These are phyloP conservation scores for Xylariaceae sp. DNA, from an alignment of 2,329 filamentous ascomycete genomes.

Conservation along the genomic window DNA sequence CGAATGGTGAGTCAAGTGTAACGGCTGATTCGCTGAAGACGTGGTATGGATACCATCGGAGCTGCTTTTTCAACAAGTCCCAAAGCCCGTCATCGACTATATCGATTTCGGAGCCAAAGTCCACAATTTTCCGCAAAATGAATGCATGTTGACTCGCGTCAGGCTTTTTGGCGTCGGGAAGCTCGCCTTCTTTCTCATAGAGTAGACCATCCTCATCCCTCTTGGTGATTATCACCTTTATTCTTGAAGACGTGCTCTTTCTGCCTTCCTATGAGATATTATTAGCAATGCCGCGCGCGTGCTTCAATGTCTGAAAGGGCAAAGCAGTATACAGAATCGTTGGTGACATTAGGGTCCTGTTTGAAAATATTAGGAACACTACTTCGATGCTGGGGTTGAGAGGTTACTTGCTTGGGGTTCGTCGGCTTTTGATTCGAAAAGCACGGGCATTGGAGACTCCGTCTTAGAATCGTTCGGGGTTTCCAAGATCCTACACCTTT, in stretches of 20 bases:
- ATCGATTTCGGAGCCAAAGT: neutral
- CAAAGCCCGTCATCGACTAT: neutral
- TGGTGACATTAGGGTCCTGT: neutral
- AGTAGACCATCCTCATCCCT: neutral
- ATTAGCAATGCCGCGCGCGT: neutral
- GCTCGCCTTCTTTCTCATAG: neutral
- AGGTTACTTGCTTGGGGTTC: neutral
- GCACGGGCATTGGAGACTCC: neutral
- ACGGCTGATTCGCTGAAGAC: neutral
- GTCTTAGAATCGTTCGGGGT: neutral
- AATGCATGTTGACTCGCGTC: constrained; percentile 1
- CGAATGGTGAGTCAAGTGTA: neutral
- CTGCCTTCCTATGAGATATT: neutral
- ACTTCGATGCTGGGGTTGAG: neutral
- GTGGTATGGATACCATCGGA: constrained; percentile 4
- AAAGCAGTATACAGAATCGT: neutral
- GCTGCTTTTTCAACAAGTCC: neutral
- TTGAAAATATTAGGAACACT: no score
- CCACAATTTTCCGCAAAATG: constrained; percentile 1
- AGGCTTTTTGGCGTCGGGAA: neutral
- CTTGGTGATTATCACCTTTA: constrained; percentile 6
- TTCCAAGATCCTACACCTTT: neutral
- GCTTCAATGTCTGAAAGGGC: no score
- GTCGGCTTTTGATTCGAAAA: neutral
- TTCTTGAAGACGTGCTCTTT: neutral